These are phyloP conservation scores for Stagonosporopsis cucurbitacearum DNA, from an alignment of 2,329 filamentous ascomycete genomes.

Conservation along the genomic window DNA sequence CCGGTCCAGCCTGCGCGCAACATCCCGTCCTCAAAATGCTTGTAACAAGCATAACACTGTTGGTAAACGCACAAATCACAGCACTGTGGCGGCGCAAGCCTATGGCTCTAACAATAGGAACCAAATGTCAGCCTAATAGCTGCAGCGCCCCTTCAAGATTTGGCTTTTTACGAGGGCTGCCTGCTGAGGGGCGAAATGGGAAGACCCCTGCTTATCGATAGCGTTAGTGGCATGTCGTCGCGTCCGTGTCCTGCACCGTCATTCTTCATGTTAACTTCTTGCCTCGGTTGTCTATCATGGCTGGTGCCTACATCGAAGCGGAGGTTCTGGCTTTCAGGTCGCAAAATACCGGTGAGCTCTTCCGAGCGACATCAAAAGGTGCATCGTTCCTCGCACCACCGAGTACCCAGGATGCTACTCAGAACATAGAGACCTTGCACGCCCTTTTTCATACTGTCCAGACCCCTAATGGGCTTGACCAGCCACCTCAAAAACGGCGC, in stretches of 20 bases:
- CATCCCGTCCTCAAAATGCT: neutral
- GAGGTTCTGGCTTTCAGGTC: constrained; percentile 17
- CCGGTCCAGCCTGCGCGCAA: neutral
- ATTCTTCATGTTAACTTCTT: neutral
- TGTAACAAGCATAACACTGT: neutral
- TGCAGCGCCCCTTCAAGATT: too few species aligned
- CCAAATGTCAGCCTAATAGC: neutral
- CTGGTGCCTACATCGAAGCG: constrained; percentile 25
- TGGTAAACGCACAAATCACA: neutral
- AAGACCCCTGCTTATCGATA: constrained; percentile 17
- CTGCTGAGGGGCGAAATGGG: neutral
- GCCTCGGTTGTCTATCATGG: constrained; percentile 10
- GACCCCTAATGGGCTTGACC: constrained; percentile 8
- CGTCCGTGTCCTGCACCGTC: constrained; percentile 1
- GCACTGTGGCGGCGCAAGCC: neutral
- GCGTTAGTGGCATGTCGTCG: neutral
- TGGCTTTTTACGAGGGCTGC: constrained; percentile 5
- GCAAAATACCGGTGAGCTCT: neutral
- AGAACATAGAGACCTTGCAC: constrained; percentile 20
- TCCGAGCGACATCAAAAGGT: neutral
- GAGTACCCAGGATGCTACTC: constrained; percentile 16
- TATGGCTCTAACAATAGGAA: neutral
- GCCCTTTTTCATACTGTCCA: constrained; percentile 24
- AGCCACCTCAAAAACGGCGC: constrained; percentile 38
- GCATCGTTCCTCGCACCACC: neutral